Percentiles rank a stretch among this genome's conserved stretches.
Evolutionary conservation across 2,329 filamentous ascomycete genomes (phyloP).

Genomic region (Pseudogymnoascus sp.): DNA sequence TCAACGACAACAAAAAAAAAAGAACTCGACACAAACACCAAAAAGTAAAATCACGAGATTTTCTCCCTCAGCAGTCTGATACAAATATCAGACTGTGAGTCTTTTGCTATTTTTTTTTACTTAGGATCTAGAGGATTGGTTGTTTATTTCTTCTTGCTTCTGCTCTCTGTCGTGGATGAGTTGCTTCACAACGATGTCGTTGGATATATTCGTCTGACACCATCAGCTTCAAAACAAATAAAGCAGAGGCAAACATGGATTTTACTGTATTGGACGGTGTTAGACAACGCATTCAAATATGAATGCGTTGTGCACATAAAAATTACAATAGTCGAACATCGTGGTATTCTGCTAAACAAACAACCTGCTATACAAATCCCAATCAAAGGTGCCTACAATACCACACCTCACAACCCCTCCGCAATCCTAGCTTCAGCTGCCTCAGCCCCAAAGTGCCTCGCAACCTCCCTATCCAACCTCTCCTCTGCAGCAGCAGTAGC

Average conservation of each 20-base stretch:
- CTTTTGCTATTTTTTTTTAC: not conserved
- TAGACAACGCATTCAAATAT: not conserved
- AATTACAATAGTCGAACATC: not conserved
- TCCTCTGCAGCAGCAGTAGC: conserved; percentile 8
- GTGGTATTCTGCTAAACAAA: conserved; percentile 3
- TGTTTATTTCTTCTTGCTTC: not conserved
- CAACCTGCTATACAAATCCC: not conserved
- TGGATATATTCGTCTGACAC: not conserved
- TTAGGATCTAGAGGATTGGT: not conserved
- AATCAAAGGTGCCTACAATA: not conserved
- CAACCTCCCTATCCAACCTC: conserved; percentile 20
- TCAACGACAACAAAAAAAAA: not conserved
- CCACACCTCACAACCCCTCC: not conserved
- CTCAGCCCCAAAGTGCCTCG: conserved; percentile 38
- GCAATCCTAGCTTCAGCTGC: conserved; percentile 41
- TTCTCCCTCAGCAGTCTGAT: not conserved
- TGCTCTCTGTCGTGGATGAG: not conserved
- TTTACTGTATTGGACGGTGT: not conserved
- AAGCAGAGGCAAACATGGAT: not conserved
- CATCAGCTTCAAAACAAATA: not conserved
- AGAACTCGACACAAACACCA: not conserved
- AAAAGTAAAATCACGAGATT: not conserved
- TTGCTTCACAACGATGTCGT: not conserved
- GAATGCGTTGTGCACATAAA: not conserved
- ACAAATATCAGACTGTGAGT: conserved; percentile 4